Evolutionary conservation across 1,139 yeast genomes (phyloP).

Genomic region (Suhomyces ambrosiae): DNA sequence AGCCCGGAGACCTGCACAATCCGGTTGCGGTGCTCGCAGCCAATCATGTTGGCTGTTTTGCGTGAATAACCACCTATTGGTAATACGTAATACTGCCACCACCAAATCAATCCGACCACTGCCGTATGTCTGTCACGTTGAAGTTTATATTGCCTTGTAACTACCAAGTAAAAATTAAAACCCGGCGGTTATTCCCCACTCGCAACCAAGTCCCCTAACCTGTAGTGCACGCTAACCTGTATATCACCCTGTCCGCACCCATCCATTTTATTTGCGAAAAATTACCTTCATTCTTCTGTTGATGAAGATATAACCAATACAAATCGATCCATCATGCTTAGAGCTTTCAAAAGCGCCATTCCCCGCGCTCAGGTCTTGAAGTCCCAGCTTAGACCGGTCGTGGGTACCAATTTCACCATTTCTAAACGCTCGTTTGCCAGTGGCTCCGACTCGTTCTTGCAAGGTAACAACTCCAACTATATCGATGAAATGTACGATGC

Average conservation of each 20-base stretch:
- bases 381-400: slow-evolving; percentile 17
- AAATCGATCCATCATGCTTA: slow-evolving; percentile 34
- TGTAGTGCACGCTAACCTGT: slow-evolving; percentile 5
- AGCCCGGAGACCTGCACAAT: too few relatives aligned
- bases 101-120: too few relatives aligned
- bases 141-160: too few relatives aligned
- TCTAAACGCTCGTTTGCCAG: slow-evolving; percentile 29
- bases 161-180: too few relatives aligned
- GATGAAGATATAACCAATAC: slow-evolving; percentile 12
- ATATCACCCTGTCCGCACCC: neutral
- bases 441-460: slow-evolving; percentile 79
- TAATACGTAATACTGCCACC: too few relatives aligned
- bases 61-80: too few relatives aligned
- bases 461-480: slow-evolving; percentile 84
- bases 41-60: too few relatives aligned
- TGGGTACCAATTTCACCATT: slow-evolving; percentile 8
- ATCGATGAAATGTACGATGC: slow-evolving; percentile 97
- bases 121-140: too few relatives aligned
- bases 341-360: slow-evolving; percentile 45
- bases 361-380: slow-evolving; percentile 36
- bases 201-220: slow-evolving; percentile 1
- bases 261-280: neutral
- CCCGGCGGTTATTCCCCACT: neutral
- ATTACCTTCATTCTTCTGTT: slow-evolving; percentile 8
- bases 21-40: too few relatives aligned